phyloP scores from a whole-genome alignment of 495 filamentous ascomycete genomes.

The Diplogelasinospora grovesii region DNA sequence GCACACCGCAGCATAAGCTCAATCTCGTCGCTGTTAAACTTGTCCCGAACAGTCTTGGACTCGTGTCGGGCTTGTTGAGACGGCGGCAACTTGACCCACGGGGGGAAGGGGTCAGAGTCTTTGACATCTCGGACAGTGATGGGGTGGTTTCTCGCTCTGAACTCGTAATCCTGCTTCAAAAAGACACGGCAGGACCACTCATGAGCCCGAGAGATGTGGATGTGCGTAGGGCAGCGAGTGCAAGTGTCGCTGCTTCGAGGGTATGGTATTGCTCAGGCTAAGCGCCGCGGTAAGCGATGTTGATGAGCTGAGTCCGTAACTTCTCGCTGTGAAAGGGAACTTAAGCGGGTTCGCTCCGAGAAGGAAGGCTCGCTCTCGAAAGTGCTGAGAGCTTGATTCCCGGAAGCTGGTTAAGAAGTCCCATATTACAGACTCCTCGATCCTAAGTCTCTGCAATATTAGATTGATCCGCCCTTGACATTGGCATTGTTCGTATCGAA shows the following conservation, averaged over 20 bases:
- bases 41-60: conserved; percentile 39
- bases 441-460: too few species aligned
- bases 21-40: conserved; percentile 40
- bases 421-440: too few species aligned
- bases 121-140: conserved; percentile 36
- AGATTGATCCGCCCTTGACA: too few species aligned
- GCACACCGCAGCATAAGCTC: conserved; percentile 57
- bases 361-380: conserved; percentile 22
- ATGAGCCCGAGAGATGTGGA: conserved; percentile 54
- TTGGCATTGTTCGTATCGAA: too few species aligned
- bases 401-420: too few species aligned
- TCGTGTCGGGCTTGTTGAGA: conserved; percentile 22
- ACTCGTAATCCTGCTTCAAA: conserved; percentile 52
- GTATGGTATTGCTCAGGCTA: conserved; percentile 25
- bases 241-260: conserved; percentile 64
- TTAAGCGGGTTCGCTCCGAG: conserved; percentile 41
- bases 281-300: conserved; percentile 33
- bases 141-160: conserved; percentile 13
- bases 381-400: conserved; percentile 6
- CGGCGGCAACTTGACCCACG: conserved; percentile 29
- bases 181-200: conserved; percentile 61
- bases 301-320: conserved; percentile 46
- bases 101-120: conserved; percentile 33
- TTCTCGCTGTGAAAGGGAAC: conserved; percentile 53
- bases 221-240: conserved; percentile 71